Evolutionary conservation across 2,329 filamentous ascomycete species (phyloP).

Genomic region (Pseudogymnoascus sp.): DNA sequence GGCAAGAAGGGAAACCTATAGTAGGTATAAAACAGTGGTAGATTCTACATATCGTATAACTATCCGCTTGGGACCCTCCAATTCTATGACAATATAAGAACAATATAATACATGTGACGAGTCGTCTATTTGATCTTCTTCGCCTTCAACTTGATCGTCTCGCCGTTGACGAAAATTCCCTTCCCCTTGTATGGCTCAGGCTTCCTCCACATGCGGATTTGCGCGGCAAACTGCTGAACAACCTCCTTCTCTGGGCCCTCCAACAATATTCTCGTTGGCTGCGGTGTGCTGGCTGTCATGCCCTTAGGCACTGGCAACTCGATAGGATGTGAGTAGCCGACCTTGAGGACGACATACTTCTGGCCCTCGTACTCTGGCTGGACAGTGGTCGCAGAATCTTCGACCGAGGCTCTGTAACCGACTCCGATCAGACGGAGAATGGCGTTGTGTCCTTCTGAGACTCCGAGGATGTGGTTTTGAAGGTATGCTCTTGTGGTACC

Average conservation of each 20-base stretch:
- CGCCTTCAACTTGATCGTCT: slow-evolving; percentile 96
- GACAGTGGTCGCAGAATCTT: slow-evolving; percentile 63
- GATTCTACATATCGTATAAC: slow-evolving; percentile 8
- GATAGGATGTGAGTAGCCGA: slow-evolving; percentile 93
- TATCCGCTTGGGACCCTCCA: not conserved
- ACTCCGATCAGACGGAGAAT: slow-evolving; percentile 91
- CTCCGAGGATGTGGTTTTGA: slow-evolving; percentile 83
- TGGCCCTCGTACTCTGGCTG: slow-evolving; percentile 67
- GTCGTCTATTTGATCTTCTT: slow-evolving; percentile 82
- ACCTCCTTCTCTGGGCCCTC: slow-evolving; percentile 82
- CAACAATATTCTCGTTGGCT: slow-evolving; percentile 83
- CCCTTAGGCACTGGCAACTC: slow-evolving; percentile 78
- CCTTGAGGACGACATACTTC: slow-evolving; percentile 85
- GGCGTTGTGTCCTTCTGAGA: slow-evolving; percentile 92
- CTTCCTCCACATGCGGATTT: slow-evolving; percentile 78
- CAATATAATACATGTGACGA: slow-evolving; percentile 10
- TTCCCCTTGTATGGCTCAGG: slow-evolving; percentile 99
- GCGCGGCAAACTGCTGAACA: slow-evolving; percentile 84
- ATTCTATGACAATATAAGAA: slow-evolving; percentile 21
- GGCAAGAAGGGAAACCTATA: slow-evolving; percentile 29
- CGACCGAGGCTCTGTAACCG: slow-evolving; percentile 85
- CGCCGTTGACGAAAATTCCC: slow-evolving; percentile 95
- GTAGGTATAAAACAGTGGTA: slow-evolving; percentile 6
- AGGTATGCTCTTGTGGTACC: slow-evolving; percentile 87
- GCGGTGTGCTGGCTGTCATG: slow-evolving; percentile 78